phyloP scores from a whole-genome alignment of 345 rosid species.

The Salix exigua region DNA sequence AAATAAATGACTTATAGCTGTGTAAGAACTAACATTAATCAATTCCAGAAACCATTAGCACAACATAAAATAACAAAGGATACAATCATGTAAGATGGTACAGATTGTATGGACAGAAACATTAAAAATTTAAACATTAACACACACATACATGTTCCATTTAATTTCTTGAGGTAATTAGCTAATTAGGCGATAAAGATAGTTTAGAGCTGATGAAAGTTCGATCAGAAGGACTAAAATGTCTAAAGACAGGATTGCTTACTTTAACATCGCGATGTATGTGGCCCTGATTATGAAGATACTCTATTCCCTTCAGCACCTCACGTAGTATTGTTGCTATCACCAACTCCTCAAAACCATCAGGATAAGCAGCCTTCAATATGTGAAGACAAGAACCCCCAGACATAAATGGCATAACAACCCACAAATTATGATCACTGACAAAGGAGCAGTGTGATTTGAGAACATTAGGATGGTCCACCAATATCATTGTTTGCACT shows the following conservation, averaged over 20 bases:
- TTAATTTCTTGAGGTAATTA: no score
- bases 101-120: background rate
- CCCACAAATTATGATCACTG: conserved; percentile 87
- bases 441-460: conserved; percentile 94
- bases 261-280: conserved; percentile 98
- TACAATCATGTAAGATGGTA: no score
- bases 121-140: background rate
- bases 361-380: conserved; percentile 87
- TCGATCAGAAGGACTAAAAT: background rate
- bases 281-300: conserved; percentile 98
- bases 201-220: no score
- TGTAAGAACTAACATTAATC: background rate
- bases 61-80: no score
- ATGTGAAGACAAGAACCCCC: conserved; percentile 99
- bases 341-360: conserved; percentile 89
- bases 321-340: conserved; percentile 89
- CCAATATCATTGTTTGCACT: conserved; percentile 93
- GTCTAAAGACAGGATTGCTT: conserved; percentile 18
- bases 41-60: no score
- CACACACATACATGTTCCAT: background rate
- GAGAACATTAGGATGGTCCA: conserved; percentile 88
- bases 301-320: conserved; percentile 82
- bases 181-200: background rate
- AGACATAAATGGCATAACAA: conserved; percentile 95
- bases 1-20: background rate